Percentiles rank a stretch among this genome's conserved stretches.
These are phyloP conservation scores for Peniophora sp. DNA, from an alignment of 1,284 basidiomycete species.

Conservation along the genomic window DNA sequence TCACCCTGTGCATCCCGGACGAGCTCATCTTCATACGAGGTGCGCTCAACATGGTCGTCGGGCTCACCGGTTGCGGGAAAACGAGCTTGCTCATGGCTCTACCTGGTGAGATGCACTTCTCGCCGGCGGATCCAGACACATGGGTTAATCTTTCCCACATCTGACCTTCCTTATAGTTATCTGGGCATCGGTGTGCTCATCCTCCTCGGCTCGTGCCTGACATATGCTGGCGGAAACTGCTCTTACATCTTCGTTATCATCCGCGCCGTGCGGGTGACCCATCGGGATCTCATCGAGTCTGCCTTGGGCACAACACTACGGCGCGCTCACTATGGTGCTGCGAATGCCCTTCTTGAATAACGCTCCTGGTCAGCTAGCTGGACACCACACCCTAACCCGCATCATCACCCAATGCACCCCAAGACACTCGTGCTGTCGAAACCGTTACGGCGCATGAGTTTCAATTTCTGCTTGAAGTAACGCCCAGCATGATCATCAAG, in stretches of 20 bases:
- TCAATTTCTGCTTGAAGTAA: conserved; percentile 21
- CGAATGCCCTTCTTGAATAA: too few relatives aligned
- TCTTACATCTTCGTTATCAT: conserved; percentile 32
- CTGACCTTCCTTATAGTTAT: conserved; percentile 22
- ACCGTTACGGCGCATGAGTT: conserved; percentile 12
- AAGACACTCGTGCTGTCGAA: conserved; percentile 32
- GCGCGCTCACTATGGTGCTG: too few relatives aligned
- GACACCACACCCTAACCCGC: conserved; percentile 54
- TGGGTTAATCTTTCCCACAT: conserved; percentile 60
- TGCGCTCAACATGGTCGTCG: conserved; percentile 56
- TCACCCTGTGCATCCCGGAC: conserved; percentile 39
- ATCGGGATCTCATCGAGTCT: conserved; percentile 43
- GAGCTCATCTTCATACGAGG: conserved; percentile 52
- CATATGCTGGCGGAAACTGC: conserved; percentile 20
- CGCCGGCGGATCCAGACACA: conserved; percentile 40
- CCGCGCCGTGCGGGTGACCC: conserved; percentile 50
- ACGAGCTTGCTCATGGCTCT: conserved; percentile 48
- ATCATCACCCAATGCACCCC: conserved; percentile 52
- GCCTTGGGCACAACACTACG: conserved; percentile 51
- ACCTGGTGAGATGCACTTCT: conserved; percentile 57
- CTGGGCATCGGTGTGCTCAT: conserved; percentile 33
- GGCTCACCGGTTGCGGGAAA: conserved; percentile 50
- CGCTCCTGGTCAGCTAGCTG: conserved; percentile 27
- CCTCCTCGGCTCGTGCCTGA: conserved; percentile 19
- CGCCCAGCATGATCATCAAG: conserved; percentile 27